Base-by-base conservation (phyloP, 2,329 filamentous ascomycete genomes). In the Phyllosticta citrichinensis region DNA sequence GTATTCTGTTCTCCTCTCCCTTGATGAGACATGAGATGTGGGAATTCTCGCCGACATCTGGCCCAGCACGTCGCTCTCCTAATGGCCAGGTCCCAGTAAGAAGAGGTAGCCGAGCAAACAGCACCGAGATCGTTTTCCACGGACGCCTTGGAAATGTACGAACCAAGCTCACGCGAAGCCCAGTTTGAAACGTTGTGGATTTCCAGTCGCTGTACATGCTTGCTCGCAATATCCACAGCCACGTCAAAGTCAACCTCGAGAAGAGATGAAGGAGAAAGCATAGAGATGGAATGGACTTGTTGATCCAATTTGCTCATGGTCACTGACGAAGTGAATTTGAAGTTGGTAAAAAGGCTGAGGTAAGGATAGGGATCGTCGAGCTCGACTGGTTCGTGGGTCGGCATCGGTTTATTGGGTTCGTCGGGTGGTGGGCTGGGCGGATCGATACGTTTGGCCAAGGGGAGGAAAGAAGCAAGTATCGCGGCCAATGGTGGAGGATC, bases 341-440 rank as follows among this genome's bases (percentile, higher is more conserved):
- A 79, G 0, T 87, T 83, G 0, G 84, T 88, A 66, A 94, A 91
- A 9, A 87, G 79, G 54, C 87, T 82, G 0, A 92, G 78, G 65
- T 87, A 91, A 0, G 87, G 84, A 2, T 88, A 74, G 56, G 87
- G 83, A 63, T 91, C 83, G 0, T 80, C 76, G 1, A 87, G 79
- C 0, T 82, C 79, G 74, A 91, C 78, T 1, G 79, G 78, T 1
- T 84, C 81, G 67, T 92, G 88, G 1, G 87, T 88, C 8, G 80
- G 75, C 0, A 81, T 70, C 1, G 77, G 74, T n/a, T 72, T 74
- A 51, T 70, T 68, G 27, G 67, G 52, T 40, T 70, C 68, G 33
- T 66, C 64, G 11, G 55, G 62, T 5, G 71, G 72, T n/a, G 67
- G 76, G 61, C 74, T 57, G 11, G 47, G 62, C 17, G 20, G 64